Conservation (phyloP, 1,284 basidiomycete species). For the Papiliotrema flavescens region DNA sequence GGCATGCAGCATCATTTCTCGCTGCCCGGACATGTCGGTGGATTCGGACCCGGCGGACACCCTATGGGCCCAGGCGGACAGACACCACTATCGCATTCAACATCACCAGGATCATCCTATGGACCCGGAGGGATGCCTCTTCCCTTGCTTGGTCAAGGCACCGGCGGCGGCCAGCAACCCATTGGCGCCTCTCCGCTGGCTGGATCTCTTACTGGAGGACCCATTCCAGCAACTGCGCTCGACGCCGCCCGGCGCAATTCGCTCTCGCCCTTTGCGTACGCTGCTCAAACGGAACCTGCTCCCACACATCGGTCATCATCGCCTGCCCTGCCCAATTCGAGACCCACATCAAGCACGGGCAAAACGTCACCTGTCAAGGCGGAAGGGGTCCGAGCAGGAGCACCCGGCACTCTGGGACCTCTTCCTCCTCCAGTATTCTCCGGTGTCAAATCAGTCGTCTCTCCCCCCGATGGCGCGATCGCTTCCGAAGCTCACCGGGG, state of each 20-base stretch:
- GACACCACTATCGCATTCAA: constrained; percentile 15
- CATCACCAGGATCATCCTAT: constrained; percentile 14
- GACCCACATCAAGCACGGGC: neutral
- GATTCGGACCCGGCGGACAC: constrained; percentile 8
- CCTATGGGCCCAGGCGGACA: constrained; percentile 13
- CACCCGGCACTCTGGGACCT: constrained; percentile 24
- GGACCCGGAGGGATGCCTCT: constrained; percentile 13
- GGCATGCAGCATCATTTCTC: constrained; percentile 3
- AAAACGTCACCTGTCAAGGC: neutral
- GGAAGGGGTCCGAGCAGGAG: constrained; percentile 10
- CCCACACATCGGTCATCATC: neutral
- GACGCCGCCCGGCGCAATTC: neutral
- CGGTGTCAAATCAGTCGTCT: constrained; percentile 14
- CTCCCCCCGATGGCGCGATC: constrained; percentile 4
- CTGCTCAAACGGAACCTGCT: constrained; percentile 13
- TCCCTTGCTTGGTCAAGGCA: constrained; percentile 22
- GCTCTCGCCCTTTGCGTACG: constrained; percentile 12
- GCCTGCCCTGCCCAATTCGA: neutral
- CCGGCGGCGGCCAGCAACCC: constrained; percentile 16
- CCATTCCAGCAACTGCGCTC: neutral
- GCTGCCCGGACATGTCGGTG: constrained; percentile 1
- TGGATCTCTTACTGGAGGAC: constrained; percentile 34
- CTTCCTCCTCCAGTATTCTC: constrained; percentile 25
- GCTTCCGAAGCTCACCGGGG: neutral
- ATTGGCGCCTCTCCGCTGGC: constrained; percentile 42